phyloP scores from a whole-genome alignment of 768 basidiomycete genomes.

The Kwoniella newhampshirensis region DNA sequence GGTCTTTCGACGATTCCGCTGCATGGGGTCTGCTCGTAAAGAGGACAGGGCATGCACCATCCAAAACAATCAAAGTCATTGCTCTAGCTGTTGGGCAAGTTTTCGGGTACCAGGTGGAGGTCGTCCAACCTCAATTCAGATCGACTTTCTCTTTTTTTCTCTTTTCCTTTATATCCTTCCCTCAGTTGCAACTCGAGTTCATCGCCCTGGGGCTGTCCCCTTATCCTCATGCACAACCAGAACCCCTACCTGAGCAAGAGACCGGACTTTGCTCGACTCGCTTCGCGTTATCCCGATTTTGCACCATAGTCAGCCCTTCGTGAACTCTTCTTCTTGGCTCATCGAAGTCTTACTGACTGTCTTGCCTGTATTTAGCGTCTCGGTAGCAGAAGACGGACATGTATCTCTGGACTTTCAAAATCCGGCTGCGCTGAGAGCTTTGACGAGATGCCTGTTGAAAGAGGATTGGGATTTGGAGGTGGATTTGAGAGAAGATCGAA shows the following conservation, averaged over 20 bases:
- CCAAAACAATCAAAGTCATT: too few relatives aligned
- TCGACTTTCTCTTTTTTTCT: not conserved
- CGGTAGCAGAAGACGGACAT: conserved; percentile 23
- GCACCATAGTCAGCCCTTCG: conserved; percentile 58
- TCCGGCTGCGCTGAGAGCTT: conserved; percentile 66
- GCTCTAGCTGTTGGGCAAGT: too few relatives aligned
- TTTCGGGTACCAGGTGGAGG: conserved; percentile 13
- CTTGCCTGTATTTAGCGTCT: conserved; percentile 22
- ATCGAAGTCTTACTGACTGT: conserved; percentile 18
- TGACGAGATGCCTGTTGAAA: conserved; percentile 75
- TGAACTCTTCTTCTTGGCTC: not conserved
- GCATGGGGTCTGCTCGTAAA: too few relatives aligned
- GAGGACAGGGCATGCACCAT: too few relatives aligned
- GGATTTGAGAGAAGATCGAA: conserved; percentile 65
- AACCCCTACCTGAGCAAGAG: conserved; percentile 57
- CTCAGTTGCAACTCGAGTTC: too few relatives aligned
- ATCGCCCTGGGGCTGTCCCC: too few relatives aligned
- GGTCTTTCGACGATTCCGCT: too few relatives aligned
- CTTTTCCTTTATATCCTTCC: not conserved
- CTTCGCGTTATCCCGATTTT: conserved; percentile 62
- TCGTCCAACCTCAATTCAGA: conserved; percentile 5
- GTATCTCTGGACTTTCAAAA: conserved; percentile 73
- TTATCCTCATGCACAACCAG: conserved; percentile 53
- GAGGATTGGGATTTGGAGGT: conserved; percentile 71
- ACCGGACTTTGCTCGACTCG: conserved; percentile 65